Evolutionary conservation across 305 asterid genomes (phyloP).

Genomic region (Plantago coronopus): DNA sequence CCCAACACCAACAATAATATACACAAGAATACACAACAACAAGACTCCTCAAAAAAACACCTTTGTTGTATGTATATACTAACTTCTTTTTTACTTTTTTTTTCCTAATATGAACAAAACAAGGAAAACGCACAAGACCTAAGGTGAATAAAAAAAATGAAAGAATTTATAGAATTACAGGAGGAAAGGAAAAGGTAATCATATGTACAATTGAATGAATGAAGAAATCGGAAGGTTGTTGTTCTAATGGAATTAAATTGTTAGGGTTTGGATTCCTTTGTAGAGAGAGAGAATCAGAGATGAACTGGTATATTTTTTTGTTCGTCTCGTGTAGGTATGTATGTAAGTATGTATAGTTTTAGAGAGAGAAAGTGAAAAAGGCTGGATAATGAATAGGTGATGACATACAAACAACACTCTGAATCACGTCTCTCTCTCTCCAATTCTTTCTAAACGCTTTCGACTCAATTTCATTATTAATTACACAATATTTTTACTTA

Average conservation of each 20-base stretch:
- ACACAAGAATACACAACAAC: conserved; percentile 33
- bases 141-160: conserved; percentile 9
- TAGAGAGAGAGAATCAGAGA: conserved; percentile 13
- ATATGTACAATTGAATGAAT: conserved; percentile 33
- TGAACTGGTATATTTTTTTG: not conserved
- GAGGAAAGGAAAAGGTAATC: conserved; percentile 29
- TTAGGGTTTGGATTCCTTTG: conserved; percentile 30
- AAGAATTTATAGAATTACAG: conserved; percentile 22
- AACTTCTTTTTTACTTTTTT: not conserved
- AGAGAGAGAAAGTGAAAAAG: conserved; percentile 27
- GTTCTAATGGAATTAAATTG: conserved; percentile 23
- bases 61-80: conserved; percentile 29
- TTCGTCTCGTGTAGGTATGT: not conserved
- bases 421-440: conserved; percentile 2
- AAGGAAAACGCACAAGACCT: not conserved
- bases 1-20: conserved; percentile 15
- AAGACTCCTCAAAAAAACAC: conserved; percentile 36
- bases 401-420: conserved; percentile 26
- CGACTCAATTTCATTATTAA: too few relatives aligned
- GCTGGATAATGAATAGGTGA: conserved; percentile 36
- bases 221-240: conserved; percentile 25
- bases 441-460: too few relatives aligned
- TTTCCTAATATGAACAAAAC: conserved; percentile 17
- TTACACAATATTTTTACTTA: too few relatives aligned
- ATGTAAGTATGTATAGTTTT: not conserved